Evolutionary conservation across 371 early-diverging fungal genomes (phyloP).

Genomic region (Nematocida major): DNA sequence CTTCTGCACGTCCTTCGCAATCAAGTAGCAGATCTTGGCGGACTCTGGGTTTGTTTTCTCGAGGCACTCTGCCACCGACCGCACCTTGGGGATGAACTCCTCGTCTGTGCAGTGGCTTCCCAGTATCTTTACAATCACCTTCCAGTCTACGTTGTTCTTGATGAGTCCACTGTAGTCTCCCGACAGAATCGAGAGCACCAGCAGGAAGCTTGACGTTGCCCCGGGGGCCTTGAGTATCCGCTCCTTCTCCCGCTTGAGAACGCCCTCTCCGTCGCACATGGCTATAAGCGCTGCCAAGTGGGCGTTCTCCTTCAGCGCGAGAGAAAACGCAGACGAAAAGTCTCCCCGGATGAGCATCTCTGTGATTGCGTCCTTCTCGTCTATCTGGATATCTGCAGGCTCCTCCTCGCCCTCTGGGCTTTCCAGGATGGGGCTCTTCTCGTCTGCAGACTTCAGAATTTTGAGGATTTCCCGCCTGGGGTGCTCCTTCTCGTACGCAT

Average conservation of each 20-base stretch:
- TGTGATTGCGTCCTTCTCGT: slow-evolving; percentile 33
- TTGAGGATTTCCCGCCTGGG: slow-evolving; percentile 43
- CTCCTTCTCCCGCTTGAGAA: slow-evolving; percentile 36
- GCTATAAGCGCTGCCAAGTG: slow-evolving; percentile 38
- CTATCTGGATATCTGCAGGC: slow-evolving; percentile 1
- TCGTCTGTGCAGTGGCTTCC: slow-evolving; percentile 48
- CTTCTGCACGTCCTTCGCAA: slow-evolving; percentile 43
- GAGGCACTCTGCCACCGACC: slow-evolving; percentile 11
- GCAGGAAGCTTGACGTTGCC: slow-evolving; percentile 32
- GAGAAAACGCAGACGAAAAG: slow-evolving; percentile 30
- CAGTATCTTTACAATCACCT: slow-evolving; percentile 31
- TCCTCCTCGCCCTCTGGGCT: background rate
- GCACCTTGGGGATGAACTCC: slow-evolving; percentile 42
- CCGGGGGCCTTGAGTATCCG: slow-evolving; percentile 40
- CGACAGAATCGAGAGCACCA: slow-evolving; percentile 30
- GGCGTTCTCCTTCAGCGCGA: slow-evolving; percentile 34
- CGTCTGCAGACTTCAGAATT: slow-evolving; percentile 10
- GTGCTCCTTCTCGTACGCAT: slow-evolving; percentile 24
- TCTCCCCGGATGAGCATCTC: slow-evolving; percentile 40
- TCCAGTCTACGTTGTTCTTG: slow-evolving; percentile 46
- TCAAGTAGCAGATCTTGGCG: slow-evolving; percentile 44
- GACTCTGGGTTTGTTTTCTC: slow-evolving; percentile 9
- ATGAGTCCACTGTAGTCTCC: slow-evolving; percentile 36
- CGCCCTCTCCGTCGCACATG: slow-evolving; percentile 18
- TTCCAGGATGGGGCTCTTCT: slow-evolving; percentile 34